Conservation (phyloP, 1,139 yeast genomes). For the Candida sojae region DNA sequence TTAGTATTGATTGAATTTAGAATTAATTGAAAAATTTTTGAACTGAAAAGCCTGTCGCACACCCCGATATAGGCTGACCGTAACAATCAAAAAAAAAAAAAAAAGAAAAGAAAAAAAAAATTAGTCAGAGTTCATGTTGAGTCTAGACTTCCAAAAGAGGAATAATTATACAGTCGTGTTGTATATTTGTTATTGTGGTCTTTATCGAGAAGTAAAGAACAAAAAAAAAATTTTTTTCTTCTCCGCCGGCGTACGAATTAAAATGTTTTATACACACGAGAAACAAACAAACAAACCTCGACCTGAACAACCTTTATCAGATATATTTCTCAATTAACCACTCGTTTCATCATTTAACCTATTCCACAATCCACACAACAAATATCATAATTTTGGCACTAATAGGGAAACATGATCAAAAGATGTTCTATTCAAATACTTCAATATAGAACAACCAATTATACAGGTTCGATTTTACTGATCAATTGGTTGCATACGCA, state of each 20-base stretch:
- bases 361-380: no score
- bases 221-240: no score
- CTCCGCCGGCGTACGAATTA: no score
- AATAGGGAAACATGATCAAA: slow-evolving; percentile 1
- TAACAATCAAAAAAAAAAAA: slow-evolving; percentile 4
- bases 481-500: slow-evolving; percentile 2
- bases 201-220: not conserved
- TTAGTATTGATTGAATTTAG: no score
- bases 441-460: slow-evolving; percentile 5
- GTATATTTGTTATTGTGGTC: not conserved
- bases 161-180: not conserved
- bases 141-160: slow-evolving; percentile 8
- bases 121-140: slow-evolving; percentile 9
- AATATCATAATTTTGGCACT: no score
- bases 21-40: slow-evolving; percentile 1
- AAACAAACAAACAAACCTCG: no score
- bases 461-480: not conserved
- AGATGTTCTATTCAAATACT: slow-evolving; percentile 2
- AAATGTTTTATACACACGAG: no score
- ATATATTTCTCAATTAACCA: no score
- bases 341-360: no score
- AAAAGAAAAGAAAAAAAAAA: slow-evolving; percentile 2
- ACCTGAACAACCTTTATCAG: no score
- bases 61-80: not conserved
- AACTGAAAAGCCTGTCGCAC: not conserved